A percentile compares a stretch with the other conserved stretches of the same genome.
Conservation (phyloP, 805 yeast species). For the Suhomyces canberraensis region DNA sequence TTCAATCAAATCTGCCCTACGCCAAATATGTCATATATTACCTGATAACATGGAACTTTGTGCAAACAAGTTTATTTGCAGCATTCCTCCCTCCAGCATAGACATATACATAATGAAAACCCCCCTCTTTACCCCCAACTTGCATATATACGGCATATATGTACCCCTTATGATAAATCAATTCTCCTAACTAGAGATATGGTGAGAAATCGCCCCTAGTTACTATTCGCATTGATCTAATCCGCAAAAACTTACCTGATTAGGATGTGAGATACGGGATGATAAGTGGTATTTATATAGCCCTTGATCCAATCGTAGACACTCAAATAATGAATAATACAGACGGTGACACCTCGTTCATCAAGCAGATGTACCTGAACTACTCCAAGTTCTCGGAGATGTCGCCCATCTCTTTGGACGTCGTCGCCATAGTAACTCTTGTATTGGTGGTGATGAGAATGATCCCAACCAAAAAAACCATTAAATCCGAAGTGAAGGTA, state of each 20-base stretch:
- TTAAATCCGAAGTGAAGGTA: not conserved
- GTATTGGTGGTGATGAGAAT: not conserved
- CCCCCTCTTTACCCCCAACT: too few relatives aligned
- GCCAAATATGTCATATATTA: constrained; percentile 34
- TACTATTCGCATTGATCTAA: too few relatives aligned
- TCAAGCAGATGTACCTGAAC: constrained; percentile 3
- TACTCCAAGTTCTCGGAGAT: constrained; percentile 5
- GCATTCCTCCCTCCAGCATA: constrained; percentile 95
- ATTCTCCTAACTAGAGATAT: too few relatives aligned
- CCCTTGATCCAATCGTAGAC: too few relatives aligned
- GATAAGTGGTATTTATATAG: too few relatives aligned
- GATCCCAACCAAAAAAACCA: not conserved
- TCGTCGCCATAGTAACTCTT: not conserved
- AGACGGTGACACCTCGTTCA: too few relatives aligned
- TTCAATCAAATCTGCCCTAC: constrained; percentile 12
- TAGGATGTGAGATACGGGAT: constrained; percentile 8
- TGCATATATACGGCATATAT: not conserved
- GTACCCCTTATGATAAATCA: too few relatives aligned
- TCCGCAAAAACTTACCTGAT: constrained; percentile 10
- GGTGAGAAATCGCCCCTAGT: too few relatives aligned
- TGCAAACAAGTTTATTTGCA: constrained; percentile 72
- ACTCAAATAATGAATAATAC: too few relatives aligned
- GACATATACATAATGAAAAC: constrained; percentile 7
- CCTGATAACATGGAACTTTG: constrained; percentile 57
- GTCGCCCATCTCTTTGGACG: not conserved